Base-by-base conservation (phyloP, 148 eudicot genomes). In the Diospyros lotus region DNA sequence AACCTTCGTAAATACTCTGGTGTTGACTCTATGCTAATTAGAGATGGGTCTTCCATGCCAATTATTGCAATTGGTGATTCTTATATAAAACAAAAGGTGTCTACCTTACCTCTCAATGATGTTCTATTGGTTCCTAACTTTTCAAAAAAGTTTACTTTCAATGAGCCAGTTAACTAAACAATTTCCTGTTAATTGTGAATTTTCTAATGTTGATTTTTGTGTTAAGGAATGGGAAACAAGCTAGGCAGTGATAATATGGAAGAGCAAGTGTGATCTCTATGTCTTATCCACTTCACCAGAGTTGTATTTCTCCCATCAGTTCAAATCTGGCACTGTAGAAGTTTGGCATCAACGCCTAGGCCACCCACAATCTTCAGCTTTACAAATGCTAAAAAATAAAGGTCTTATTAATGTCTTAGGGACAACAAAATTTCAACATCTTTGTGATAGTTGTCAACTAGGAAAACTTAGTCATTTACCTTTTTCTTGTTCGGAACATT, bases 171-270 rank as follows among this genome's bases (percentile, higher is more conserved):
- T 59, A 17, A 59, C 63, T 2, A 3, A 1, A 0, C 38, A 59
- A 1, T 59, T n/a, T 17, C 63, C 71, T 3, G 0, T 48, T 1
- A 68, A 68, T 68, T 68, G 55, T 46, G 71, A 68, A 48, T 68
- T 68, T n/a, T 46, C 71, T 50, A 7, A 68, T 8, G 40, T 46
- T 2, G 38, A n/a, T 45, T 68, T 68, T 68, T 68, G 71, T 48
- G 71, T 50, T n/a, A 68, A 68, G 71, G 42, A 50, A 48, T 58
- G 71, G 12, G 55, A 68, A n/a, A 68, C 54, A 51, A 5, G 71
- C 2, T 58, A 48, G 5, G 6, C 1, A 17, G 12, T 68, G 58
- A 68, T 68, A 1, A 68, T 46, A 50, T 10, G 54, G 12, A 0
- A 12, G 55, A 3, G 54, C 28, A 68, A 68, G 55, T 58, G 58